These are phyloP conservation scores for Lipomyces yamadae DNA, from an alignment of 805 yeast species.

Conservation along the genomic window DNA sequence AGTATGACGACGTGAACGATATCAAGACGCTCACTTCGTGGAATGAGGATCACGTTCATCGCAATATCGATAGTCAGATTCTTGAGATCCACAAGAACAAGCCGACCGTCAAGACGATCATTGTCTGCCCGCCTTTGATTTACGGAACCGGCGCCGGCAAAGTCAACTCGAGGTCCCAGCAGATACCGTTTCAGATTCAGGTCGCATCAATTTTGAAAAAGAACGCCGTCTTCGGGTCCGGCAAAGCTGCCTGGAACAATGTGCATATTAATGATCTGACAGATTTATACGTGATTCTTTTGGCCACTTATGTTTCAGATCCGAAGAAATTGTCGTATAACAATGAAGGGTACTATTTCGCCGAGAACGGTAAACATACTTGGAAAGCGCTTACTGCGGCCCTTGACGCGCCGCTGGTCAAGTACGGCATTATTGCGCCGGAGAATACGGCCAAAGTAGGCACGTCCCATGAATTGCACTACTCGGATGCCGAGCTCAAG, in stretches of 20 bases:
- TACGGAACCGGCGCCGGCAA: slow-evolving; percentile 47
- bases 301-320: slow-evolving; percentile 39
- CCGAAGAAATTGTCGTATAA: slow-evolving; percentile 44
- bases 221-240: slow-evolving; percentile 45
- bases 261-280: slow-evolving; percentile 49
- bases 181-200: slow-evolving; percentile 44
- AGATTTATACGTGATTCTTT: slow-evolving; percentile 42
- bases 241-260: slow-evolving; percentile 48
- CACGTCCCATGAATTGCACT: slow-evolving; percentile 11
- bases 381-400: slow-evolving; percentile 45
- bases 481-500: slow-evolving; percentile 2
- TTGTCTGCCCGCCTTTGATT: slow-evolving; percentile 48
- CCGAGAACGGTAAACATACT: slow-evolving; percentile 43
- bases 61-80: slow-evolving; percentile 46
- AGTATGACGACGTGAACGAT: slow-evolving; percentile 41
- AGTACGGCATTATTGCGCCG: slow-evolving; percentile 20
- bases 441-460: slow-evolving; percentile 23
- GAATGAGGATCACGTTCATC: slow-evolving; percentile 45
- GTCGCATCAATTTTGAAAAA: slow-evolving; percentile 38
- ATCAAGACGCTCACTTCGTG: slow-evolving; percentile 44
- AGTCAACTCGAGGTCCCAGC: slow-evolving; percentile 44
- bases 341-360: slow-evolving; percentile 49
- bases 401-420: slow-evolving; percentile 40
- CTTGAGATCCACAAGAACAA: slow-evolving; percentile 45
- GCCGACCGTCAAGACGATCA: slow-evolving; percentile 44